Percentiles rank a stretch among this genome's conserved stretches.
Evolutionary conservation across 2,329 filamentous ascomycete genomes (phyloP).

Genomic region (Ilyonectria robusta): DNA sequence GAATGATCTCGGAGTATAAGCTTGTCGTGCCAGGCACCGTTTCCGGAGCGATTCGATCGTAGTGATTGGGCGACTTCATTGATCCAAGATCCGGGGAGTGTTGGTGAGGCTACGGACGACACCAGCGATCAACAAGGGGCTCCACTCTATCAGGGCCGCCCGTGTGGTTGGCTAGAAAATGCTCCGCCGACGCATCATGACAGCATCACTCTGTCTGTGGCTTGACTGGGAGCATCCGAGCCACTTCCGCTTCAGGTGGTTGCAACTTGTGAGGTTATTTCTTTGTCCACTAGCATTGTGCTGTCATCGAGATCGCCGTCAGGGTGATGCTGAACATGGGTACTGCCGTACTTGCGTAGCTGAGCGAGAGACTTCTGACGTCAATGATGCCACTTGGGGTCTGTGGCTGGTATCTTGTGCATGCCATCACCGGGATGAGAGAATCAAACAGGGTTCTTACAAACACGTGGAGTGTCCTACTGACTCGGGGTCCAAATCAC

Average conservation of each 20-base stretch:
- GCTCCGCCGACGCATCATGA: conserved; percentile 38
- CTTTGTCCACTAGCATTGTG: conserved; percentile 29
- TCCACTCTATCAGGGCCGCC: conserved; percentile 27
- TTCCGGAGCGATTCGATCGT: background rate
- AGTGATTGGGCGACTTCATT: conserved; percentile 13
- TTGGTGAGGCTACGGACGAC: conserved; percentile 15
- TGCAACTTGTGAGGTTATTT: conserved; percentile 26
- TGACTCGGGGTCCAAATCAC: conserved; percentile 2
- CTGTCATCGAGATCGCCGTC: conserved; percentile 40
- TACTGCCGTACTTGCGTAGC: background rate
- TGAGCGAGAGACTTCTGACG: background rate
- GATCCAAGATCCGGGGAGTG: conserved; percentile 7
- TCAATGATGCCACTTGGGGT: background rate
- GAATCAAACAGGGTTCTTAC: background rate
- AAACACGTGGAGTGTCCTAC: background rate
- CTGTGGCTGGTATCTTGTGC: background rate
- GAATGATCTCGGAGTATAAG: conserved; percentile 3
- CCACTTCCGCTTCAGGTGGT: conserved; percentile 12
- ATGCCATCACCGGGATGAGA: background rate
- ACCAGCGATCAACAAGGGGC: background rate
- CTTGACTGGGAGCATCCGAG: conserved; percentile 23
- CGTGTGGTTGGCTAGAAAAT: conserved; percentile 27
- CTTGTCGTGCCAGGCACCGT: conserved; percentile 14
- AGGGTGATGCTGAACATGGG: conserved; percentile 20
- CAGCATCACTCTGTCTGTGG: conserved; percentile 40